Evolutionary conservation across 225 moss, liverwort and hornwort species (phyloP), one percentile per base, ranked within the genome.

Genomic region (Physcomitrium patens): DNA sequence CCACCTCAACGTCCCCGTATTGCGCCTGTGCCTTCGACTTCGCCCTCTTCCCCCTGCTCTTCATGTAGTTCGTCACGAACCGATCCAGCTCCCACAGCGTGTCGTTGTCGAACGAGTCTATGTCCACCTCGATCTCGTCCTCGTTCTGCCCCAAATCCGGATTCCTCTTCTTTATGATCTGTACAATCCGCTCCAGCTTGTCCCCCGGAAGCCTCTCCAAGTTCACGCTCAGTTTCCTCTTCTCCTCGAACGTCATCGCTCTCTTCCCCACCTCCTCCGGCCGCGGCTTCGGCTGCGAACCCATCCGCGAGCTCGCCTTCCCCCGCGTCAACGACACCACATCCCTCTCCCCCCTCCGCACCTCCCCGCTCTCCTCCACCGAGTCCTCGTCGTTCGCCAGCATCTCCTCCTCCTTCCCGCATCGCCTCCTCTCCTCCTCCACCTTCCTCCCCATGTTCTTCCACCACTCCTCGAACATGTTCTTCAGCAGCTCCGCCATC

Each of bases 1-100:
- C 31, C 1, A 77, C 79, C 69, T 78, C 75, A 49, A 56, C 31
- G 24, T 65, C 79, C 14, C 10, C 57, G 16, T 26, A 43, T 10
- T 78, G 78, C 11, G 13, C 64, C 27, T 79, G 78, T 4, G 31
- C 55, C 63, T 62, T 71, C 13, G 76, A 71, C 54, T 82, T 82
- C 57, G 45, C 66, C 23, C 62, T 67, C 51, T 80, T 81, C 9
- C 85, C 85, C 51, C 70, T 81, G 28, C 81, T 86, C 75, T 86
- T 86, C 72, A 77, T 77, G 63, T 82, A 86, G 45, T 86, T 86
- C 37, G 82, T 82, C 4, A 82, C 82, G 64, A 86, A 86, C 17
- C 83, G 83, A 53, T 86, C 80, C 41, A 86, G 67, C 49, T 86
- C 86, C 86, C 86, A 86, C 0, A 86, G 48, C 9, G 86, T 86